These are phyloP conservation scores for Penstemon davidsonii DNA, from an alignment of 257 asterid genomes.

Conservation along the genomic window DNA sequence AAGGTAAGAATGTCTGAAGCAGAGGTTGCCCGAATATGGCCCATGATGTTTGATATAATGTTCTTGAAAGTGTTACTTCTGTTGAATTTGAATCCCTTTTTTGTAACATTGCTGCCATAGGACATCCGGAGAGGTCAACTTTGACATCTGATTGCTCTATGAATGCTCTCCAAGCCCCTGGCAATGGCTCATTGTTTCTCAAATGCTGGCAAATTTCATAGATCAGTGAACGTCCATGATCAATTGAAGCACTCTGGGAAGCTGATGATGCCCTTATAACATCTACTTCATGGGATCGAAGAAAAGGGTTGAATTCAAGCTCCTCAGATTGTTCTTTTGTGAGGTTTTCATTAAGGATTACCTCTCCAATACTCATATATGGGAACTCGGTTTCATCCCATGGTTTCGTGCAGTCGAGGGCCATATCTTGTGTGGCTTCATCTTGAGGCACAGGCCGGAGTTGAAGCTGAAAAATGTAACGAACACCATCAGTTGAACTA, in stretches of 20 bases:
- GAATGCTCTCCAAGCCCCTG: slow-evolving; percentile 77
- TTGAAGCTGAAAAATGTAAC: slow-evolving; percentile 70
- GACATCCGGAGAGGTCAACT: slow-evolving; percentile 84
- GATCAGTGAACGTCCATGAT: slow-evolving; percentile 79
- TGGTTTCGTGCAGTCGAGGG: slow-evolving; percentile 80
- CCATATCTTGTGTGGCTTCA: slow-evolving; percentile 45
- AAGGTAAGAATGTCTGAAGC: slow-evolving; percentile 71
- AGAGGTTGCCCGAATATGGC: slow-evolving; percentile 59
- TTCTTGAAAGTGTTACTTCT: slow-evolving; percentile 58
- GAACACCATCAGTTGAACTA: slow-evolving; percentile 60
- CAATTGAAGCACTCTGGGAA: slow-evolving; percentile 79
- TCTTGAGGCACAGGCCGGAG: slow-evolving; percentile 57
- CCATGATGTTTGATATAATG: slow-evolving; percentile 66
- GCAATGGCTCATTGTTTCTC: slow-evolving; percentile 78
- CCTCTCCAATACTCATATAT: slow-evolving; percentile 61
- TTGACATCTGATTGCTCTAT: slow-evolving; percentile 79
- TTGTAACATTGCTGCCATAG: slow-evolving; percentile 43
- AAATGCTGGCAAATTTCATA: slow-evolving; percentile 79
- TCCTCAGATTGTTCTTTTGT: slow-evolving; percentile 58
- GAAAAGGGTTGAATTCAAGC: slow-evolving; percentile 76
- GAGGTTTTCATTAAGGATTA: slow-evolving; percentile 52
- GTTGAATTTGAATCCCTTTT: slow-evolving; percentile 24
- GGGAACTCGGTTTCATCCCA: slow-evolving; percentile 76
- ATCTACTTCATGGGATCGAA: slow-evolving; percentile 64
- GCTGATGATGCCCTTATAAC: slow-evolving; percentile 75